These are phyloP conservation scores for Penicillium vulpinum DNA, from an alignment of 2,329 filamentous ascomycete genomes.

Conservation along the genomic window DNA sequence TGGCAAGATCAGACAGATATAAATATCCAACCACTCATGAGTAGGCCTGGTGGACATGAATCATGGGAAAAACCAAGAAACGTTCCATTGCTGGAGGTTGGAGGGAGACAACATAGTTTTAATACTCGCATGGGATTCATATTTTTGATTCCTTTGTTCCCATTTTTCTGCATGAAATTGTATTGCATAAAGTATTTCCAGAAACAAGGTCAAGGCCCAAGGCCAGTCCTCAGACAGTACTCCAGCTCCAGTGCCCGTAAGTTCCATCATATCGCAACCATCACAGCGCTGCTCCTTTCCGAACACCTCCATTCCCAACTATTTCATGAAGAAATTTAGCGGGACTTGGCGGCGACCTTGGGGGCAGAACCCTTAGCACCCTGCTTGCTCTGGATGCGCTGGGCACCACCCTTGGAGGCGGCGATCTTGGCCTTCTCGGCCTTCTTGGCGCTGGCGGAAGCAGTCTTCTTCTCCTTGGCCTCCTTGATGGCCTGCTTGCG, in stretches of 20 bases:
- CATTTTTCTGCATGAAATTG: slow-evolving; percentile 27
- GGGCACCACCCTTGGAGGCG: slow-evolving; percentile 73
- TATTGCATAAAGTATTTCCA: slow-evolving; percentile 29
- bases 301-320: slow-evolving; percentile 32
- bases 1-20: not conserved
- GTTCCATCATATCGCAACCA: slow-evolving; percentile 32
- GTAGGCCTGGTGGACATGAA: slow-evolving; percentile 2
- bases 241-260: slow-evolving; percentile 29
- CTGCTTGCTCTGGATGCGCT: slow-evolving; percentile 92
- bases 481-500: slow-evolving; percentile 90
- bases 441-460: slow-evolving; percentile 89
- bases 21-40: slow-evolving; percentile 4
- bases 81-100: slow-evolving; percentile 1
- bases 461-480: slow-evolving; percentile 97
- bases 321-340: slow-evolving; percentile 58
- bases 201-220: slow-evolving; percentile 26
- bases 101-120: slow-evolving; percentile 3
- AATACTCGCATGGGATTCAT: slow-evolving; percentile 21
- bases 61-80: not conserved
- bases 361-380: slow-evolving; percentile 84
- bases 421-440: slow-evolving; percentile 97
- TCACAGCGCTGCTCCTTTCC: slow-evolving; percentile 25
- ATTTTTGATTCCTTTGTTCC: slow-evolving; percentile 31
- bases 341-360: slow-evolving; percentile 84
- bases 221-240: slow-evolving; percentile 28